Conservation (phyloP, 352 stramenopile genomes). For the Blastocystis sp. region DNA sequence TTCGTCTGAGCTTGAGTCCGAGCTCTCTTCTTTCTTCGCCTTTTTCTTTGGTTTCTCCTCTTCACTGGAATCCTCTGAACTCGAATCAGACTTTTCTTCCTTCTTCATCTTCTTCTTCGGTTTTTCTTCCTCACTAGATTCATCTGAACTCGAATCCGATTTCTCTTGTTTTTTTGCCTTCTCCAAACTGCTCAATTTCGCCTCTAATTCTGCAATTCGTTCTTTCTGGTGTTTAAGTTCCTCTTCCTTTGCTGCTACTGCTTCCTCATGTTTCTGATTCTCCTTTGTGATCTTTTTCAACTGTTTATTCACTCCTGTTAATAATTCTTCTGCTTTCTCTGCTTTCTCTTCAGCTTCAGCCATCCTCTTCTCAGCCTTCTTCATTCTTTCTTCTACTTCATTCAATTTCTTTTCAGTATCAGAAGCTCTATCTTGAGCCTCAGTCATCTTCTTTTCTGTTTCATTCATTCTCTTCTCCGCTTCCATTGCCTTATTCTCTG, state of each 20-base stretch:
- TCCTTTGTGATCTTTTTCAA: neutral
- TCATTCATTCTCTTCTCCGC: neutral
- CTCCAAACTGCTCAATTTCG: neutral
- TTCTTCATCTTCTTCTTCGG: constrained; percentile 19
- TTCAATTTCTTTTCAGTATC: neutral
- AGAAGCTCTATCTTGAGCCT: neutral
- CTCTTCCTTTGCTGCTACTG: neutral
- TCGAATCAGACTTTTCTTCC: neutral
- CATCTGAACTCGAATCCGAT: neutral
- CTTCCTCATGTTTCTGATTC: neutral
- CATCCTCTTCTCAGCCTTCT: constrained; percentile 15
- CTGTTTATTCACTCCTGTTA: neutral
- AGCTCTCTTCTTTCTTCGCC: constrained; percentile 11
- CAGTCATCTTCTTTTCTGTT: neutral
- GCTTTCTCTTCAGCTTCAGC: neutral
- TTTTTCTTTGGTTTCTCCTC: constrained; percentile 62
- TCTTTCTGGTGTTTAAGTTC: constrained; percentile 9
- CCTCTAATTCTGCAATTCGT: neutral
- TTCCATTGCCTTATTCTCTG: constrained; percentile 7
- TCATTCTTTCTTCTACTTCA: neutral
- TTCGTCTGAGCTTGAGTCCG: constrained; percentile 51
- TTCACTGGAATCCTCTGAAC: neutral
- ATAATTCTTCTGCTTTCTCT: neutral
- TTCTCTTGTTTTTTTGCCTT: neutral
- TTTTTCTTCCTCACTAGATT: constrained; percentile 21